Base-by-base conservation (phyloP, 257 asterid species). In the Perilla frutescens region DNA sequence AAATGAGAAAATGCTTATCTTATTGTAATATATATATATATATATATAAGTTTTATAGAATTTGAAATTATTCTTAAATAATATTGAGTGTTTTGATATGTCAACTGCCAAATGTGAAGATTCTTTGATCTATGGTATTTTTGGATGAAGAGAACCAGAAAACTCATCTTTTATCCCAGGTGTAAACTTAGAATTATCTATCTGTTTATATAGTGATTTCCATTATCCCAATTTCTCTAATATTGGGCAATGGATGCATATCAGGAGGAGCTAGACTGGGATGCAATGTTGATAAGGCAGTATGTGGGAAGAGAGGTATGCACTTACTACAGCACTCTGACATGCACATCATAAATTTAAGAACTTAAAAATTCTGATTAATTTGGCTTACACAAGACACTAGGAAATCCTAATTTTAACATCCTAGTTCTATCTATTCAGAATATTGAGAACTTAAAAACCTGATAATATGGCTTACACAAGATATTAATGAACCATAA, bases 281-380 rank as follows among this genome's bases (percentile, higher is more conserved):
- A 77, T 78, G 88, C 77, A 70, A 75, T 53, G 77, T 69, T 95
- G 85, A 87, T 95, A 71, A 84, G 66, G 72, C 88, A 86, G 11
- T 95, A 88, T 58, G 84, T 90, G 8, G 99, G 98, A 60, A 85
- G 99, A 89, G 98, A 94, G 97, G 97, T 90, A 81, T 56, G 84
- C 51, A 3, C 45, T 59, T 48, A 29, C 40, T 70, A 51, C 54
- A 8, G 3, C 59, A 63, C 55, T 34, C 55, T 73, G 56, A 50
- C 45, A 50, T 54, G 40, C 2, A 41, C 57, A 5, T 48, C 47
- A 41, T 49, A 50, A 53, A 14, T 45, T 3, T n/a, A 67, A 54
- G 37, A 71, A 77, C 47, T 55, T n/a, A 37, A 41, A 55, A 41
- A 9, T 49, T 20, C 39, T 64, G 75, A 7, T 13, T 65, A 8